Evolutionary conservation across 345 rosid species (phyloP).

Genomic region (sweet orange (Citrus sinensis)): DNA sequence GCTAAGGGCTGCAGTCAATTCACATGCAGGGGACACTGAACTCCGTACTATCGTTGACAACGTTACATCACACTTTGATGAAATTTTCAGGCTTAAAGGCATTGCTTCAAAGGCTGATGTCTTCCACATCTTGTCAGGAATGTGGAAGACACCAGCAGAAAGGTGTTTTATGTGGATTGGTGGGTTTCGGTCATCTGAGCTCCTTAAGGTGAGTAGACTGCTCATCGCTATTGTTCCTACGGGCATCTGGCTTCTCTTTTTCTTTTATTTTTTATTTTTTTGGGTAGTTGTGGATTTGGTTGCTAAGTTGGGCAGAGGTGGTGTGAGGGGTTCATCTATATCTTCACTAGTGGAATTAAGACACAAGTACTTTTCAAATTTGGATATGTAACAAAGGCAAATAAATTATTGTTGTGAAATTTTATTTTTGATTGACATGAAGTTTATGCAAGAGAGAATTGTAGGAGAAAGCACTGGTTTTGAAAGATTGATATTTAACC

Average conservation of each 20-base stretch:
- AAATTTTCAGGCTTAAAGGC: conserved; percentile 75
- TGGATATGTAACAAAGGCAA: background rate
- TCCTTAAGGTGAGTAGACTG: conserved; percentile 61
- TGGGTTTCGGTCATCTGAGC: conserved; percentile 91
- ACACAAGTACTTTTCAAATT: background rate
- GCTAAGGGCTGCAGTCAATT: conserved; percentile 84
- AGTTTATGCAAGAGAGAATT: background rate
- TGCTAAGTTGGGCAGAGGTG: conserved; percentile 1
- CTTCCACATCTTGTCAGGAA: conserved; percentile 91
- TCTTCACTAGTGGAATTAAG: background rate
- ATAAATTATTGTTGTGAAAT: background rate
- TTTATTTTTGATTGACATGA: background rate
- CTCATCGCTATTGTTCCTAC: background rate
- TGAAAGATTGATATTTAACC: background rate
- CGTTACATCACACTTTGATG: conserved; percentile 64
- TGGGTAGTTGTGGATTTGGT: background rate
- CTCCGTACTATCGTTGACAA: conserved; percentile 69
- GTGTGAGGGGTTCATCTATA: background rate
- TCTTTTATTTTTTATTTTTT: background rate
- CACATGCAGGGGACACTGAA: conserved; percentile 88
- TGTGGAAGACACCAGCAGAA: conserved; percentile 99
- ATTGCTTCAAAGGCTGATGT: conserved; percentile 86
- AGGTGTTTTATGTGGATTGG: conserved; percentile 96
- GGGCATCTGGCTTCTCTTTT: background rate
- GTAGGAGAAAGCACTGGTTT: background rate